Base-by-base conservation (phyloP, 2,329 filamentous ascomycete species). In the Clarireedia monteithiana region DNA sequence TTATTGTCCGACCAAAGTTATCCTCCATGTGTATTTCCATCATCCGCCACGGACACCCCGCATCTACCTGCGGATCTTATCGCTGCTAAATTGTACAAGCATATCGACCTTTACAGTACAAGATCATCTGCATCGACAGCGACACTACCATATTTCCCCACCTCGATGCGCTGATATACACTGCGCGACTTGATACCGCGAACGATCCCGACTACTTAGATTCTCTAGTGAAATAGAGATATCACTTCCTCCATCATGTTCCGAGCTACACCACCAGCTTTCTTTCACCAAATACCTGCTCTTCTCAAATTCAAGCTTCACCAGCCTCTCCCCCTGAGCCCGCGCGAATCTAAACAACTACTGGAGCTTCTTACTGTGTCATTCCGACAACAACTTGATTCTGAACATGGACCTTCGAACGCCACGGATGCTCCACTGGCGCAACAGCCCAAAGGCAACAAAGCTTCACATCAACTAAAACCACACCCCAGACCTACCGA, bases 301-400 rank as follows among this genome's bases (percentile, higher is more conserved):
- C 56, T 69, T 3, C 57, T 62, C 23, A 64, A 60, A 55, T 59
- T 66, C 47, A 82, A 78, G 66, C 74, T 86, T 42, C 75, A 78
- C 61, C 72, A 71, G 44, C 48, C 69, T 73, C 30, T 78, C 4
- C 77, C 82, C 24, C 72, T 84, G 15, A 80, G 75, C 26, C 73
- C 76, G 4, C 75, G 75, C 56, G 80, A 86, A 64, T 82, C 79
- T 15, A 73, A 80, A 59, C 77, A 81, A 62, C 73, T 87, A 6
- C 75, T 86, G 42, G 76, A 73, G 53, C 73, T 82, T 20, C 75
- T 87, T 60, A 85, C 81, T 23, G 76, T 75, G 42, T 85, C 82
- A 12, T 87, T 87, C 67, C 76, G 81, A 61, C 73, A 76, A 50
- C 81, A 85, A 57, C 76, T 87, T 44, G 82, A 86, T 63, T 74